Percentiles rank a stretch among this genome's conserved stretches.
phyloP scores from a whole-genome alignment of 164 flowering plant species.

The Tetrastigma voinierianum region DNA sequence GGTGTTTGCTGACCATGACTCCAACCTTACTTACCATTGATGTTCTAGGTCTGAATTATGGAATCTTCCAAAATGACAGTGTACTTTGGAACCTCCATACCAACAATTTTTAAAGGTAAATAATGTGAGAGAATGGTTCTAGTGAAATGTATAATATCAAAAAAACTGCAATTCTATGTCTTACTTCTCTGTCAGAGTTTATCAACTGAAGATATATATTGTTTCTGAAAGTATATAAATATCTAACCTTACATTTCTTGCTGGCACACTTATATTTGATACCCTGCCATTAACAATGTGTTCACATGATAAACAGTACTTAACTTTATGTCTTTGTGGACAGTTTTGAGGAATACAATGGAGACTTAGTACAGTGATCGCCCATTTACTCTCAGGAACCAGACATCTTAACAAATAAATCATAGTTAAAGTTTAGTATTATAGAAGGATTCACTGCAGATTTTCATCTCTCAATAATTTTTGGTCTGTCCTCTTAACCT shows the following conservation, averaged over 20 bases:
- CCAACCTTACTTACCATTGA: slow-evolving; percentile 82
- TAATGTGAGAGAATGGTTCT: not conserved
- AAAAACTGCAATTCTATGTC: slow-evolving; percentile 1
- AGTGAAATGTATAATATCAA: not conserved
- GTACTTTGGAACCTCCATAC: slow-evolving; percentile 69
- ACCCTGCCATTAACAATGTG: too few relatives aligned
- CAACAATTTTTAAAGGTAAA: slow-evolving; percentile 88
- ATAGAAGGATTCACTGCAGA: not conserved
- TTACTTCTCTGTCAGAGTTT: slow-evolving; percentile 33
- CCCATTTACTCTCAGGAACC: too few relatives aligned
- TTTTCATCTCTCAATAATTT: not conserved
- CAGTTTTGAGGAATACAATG: too few relatives aligned
- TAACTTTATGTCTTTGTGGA: too few relatives aligned
- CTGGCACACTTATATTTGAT: not conserved
- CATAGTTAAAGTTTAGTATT: too few relatives aligned
- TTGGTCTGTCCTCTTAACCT: too few relatives aligned
- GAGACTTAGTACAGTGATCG: too few relatives aligned
- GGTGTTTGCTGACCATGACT: slow-evolving; percentile 96
- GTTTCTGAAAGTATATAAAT: slow-evolving; percentile 54
- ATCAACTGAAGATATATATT: slow-evolving; percentile 49
- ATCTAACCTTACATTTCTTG: not conserved
- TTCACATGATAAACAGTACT: too few relatives aligned
- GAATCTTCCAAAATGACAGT: slow-evolving; percentile 85
- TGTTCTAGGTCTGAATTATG: slow-evolving; percentile 79
- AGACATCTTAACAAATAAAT: too few relatives aligned